Evolutionary conservation across 1,284 basidiomycete genomes (phyloP).

Genomic region (Irpex lacteus): DNA sequence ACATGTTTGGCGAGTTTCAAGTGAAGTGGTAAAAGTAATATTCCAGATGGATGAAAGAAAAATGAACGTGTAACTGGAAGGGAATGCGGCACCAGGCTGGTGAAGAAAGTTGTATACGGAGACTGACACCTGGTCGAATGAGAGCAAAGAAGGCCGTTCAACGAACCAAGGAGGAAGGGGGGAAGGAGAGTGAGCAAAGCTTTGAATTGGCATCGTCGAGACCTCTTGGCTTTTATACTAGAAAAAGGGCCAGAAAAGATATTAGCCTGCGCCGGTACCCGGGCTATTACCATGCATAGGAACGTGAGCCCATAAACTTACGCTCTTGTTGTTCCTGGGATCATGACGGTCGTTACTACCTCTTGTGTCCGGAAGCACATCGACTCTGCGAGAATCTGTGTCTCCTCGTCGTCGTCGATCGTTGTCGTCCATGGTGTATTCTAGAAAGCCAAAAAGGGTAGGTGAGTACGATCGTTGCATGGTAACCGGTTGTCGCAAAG

Average conservation of each 20-base stretch:
- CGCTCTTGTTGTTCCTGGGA: constrained; percentile 7
- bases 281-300: not conserved
- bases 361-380: not conserved
- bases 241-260: not conserved
- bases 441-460: constrained; percentile 18
- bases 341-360: constrained; percentile 2
- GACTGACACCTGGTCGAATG: constrained; percentile 47
- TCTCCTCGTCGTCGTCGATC: not conserved
- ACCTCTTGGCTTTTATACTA: constrained; percentile 6
- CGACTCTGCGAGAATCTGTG: not conserved
- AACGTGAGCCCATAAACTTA: not conserved
- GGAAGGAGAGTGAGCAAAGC: constrained; percentile 20
- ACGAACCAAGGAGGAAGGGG: constrained; percentile 37
- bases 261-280: not conserved
- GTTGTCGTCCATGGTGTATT: constrained; percentile 17
- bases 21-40: constrained; percentile 19
- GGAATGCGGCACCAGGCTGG: constrained; percentile 24
- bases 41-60: constrained; percentile 5
- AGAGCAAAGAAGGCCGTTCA: constrained; percentile 45
- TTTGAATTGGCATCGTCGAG: not conserved
- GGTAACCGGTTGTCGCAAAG: constrained; percentile 5
- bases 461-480: constrained; percentile 14
- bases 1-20: constrained; percentile 36
- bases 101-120: constrained; percentile 20
- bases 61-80: constrained; percentile 17